Conservation (phyloP, 352 stramenopile genomes). For the Elongisporangium senticosum region DNA sequence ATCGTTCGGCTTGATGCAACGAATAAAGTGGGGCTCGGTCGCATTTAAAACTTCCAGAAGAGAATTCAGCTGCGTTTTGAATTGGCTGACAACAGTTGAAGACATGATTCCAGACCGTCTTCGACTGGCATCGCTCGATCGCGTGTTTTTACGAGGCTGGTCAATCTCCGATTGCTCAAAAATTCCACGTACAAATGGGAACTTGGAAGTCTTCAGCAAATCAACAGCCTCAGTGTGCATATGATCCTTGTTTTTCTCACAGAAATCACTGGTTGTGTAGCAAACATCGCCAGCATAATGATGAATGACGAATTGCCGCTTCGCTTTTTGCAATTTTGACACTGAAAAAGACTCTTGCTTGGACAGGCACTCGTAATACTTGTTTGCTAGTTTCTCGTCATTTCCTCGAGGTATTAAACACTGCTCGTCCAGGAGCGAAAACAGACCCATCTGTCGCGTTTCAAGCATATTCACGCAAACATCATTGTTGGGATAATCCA, state of each 20-base stretch:
- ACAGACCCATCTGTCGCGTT: conserved; percentile 67
- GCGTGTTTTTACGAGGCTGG: conserved; percentile 10
- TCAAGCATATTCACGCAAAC: conserved; percentile 73
- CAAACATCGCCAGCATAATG: conserved; percentile 84
- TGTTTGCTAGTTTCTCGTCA: conserved; percentile 80
- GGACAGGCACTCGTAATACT: conserved; percentile 62
- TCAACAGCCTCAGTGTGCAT: conserved; percentile 80
- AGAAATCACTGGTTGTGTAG: conserved; percentile 79
- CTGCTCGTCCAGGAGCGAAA: conserved; percentile 81
- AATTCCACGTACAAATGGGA: conserved; percentile 59
- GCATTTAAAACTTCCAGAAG: conserved; percentile 93
- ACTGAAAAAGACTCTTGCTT: conserved; percentile 70
- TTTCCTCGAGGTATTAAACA: conserved; percentile 81
- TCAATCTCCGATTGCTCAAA: conserved; percentile 32
- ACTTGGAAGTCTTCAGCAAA: conserved; percentile 60
- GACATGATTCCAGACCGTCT: conserved; percentile 76
- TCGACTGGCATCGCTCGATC: conserved; percentile 32
- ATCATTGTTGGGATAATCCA: conserved; percentile 87
- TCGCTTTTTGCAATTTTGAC: conserved; percentile 68
- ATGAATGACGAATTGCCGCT: conserved; percentile 80
- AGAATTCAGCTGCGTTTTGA: conserved; percentile 90
- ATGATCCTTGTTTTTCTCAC: conserved; percentile 88
- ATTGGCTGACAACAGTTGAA: conserved; percentile 87
- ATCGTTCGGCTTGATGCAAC: conserved; percentile 89
- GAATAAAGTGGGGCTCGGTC: conserved; percentile 91